Base-by-base conservation (phyloP, 2,329 filamentous ascomycete genomes). In the Clathrospora elynae region DNA sequence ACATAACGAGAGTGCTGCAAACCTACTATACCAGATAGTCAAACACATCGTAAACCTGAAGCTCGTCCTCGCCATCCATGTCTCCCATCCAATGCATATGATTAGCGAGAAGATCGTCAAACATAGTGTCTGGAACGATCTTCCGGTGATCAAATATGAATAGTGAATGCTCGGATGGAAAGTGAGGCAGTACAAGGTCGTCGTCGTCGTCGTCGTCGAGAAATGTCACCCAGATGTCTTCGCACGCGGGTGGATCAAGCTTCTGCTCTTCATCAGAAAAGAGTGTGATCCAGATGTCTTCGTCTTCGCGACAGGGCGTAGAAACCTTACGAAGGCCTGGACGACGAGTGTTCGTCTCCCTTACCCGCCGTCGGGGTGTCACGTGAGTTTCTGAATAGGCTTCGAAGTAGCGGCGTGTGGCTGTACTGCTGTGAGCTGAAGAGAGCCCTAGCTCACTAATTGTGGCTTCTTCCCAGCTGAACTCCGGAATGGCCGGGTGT, bases 41-140 rank as follows among this genome's bases (percentile, higher is more conserved):
- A 12, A 18, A 32, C 12, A 24, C 4, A 30, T 39, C 29, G 9
- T 34, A 31, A 8, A 5, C 25, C 9, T 36, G 22, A 14, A 18
- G 13, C n/a, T 34, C 38, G 6, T 36, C 23, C 6, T 46, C 26
- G 12, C 20, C 18, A 20, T 24, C 13, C 11, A 25, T 11, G 13
- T 48, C 40, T 6, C 12, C 22, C 48, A 51, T 51, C 43, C 48
- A 51, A 22, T 45, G 28, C 16, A 25, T 19, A 24, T 51, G 48
- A 12, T 19, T 12, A 18, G 18, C 20, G 9, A 43, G 7, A 13
- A 51, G 19, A 14, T 45, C 33, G 3, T 44, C 32, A 26, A 47
- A 51, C 18, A 13, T 8, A 12, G 9, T 23, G n/a, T 44, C 35
- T 2, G 11, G 13, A 20, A 23, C 9, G 9, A 20, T 11, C 10